Base-by-base conservation (phyloP, 2,329 filamentous ascomycete genomes). In the Didymella arachidicola region DNA sequence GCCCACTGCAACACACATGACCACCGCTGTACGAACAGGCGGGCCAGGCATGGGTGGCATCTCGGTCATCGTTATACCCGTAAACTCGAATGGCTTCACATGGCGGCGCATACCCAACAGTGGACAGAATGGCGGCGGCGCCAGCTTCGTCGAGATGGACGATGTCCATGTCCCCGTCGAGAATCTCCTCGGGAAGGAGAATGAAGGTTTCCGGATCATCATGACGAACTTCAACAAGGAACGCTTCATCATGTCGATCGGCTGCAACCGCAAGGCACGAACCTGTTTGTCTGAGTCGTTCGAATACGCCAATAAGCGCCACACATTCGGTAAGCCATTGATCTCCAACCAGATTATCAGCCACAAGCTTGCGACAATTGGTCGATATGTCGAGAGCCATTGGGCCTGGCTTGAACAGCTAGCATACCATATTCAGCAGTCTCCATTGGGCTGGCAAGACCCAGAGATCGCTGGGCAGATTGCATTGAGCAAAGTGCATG, bases 101-200 rank as follows among this genome's bases (percentile, higher is more conserved):
- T 79, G 79, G 49, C 79, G 84, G 19, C 82, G 79, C 49, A 88
- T 90, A 72, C 75, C 82, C 51, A 90, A 90, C 71, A 87, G 83
- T 26, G 88, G 88, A 3, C 86, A 89, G n/a, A 84, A 87, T 65
- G 86, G 86, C 5, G 87, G 87, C 39, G 86, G 86, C 67, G 82
- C 83, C 4, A 84, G 83, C 0, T 86, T 82, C 61, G 79, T 87
- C 47, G 81, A 83, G 19, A 77, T 87, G 19, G 84, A 87, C 44
- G 77, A 86, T 57, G 84, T 87, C 2, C 64, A 74, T 16, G 85
- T 88, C 0, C 84, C 85, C 0, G 78, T 77, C 0, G 78, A 79
- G 26, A 84, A 86, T 54, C 75, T 86, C 1, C 64, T 88, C 2
- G 84, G 85, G 4, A 69, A 76, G 29, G 84, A 86, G 60, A 84